Percentiles rank a stretch among this genome's conserved stretches.
These are phyloP conservation scores for Dendrobium nobile DNA, from an alignment of 106 monocot species.

Conservation along the genomic window DNA sequence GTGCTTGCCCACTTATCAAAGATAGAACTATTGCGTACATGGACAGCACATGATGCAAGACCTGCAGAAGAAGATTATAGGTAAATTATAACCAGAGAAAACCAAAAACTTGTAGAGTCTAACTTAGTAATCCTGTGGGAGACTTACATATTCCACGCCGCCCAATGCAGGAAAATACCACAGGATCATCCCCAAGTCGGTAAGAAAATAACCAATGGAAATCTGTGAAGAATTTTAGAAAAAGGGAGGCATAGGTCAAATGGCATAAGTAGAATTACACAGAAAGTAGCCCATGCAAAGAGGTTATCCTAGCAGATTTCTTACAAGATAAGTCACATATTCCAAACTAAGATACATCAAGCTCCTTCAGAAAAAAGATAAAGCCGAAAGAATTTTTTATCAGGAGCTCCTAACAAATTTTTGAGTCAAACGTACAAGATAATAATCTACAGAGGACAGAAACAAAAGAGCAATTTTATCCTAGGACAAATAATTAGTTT, in stretches of 20 bases:
- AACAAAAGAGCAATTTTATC: too few relatives aligned
- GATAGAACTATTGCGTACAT: constrained; percentile 43
- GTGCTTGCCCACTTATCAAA: constrained; percentile 38
- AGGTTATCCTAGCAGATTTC: neutral
- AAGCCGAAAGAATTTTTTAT: neutral
- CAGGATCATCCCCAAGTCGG: constrained; percentile 84
- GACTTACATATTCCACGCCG: constrained; percentile 87
- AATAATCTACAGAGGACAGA: too few relatives aligned
- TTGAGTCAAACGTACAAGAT: too few relatives aligned
- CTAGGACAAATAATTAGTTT: too few relatives aligned
- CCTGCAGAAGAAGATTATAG: constrained; percentile 23
- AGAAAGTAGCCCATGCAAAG: neutral
- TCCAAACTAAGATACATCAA: neutral
- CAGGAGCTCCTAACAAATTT: too few relatives aligned
- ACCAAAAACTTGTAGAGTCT: neutral
- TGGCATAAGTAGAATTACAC: neutral
- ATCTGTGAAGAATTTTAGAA: constrained; percentile 31
- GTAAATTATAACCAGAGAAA: neutral
- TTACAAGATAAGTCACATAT: neutral
- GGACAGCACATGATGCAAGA: constrained; percentile 54
- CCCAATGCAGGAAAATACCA: constrained; percentile 77
- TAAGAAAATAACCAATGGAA: constrained; percentile 78
- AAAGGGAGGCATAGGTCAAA: neutral
- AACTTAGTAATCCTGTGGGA: neutral
- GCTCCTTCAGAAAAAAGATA: neutral